These are phyloP conservation scores for Pythium oligandrum DNA, from an alignment of 352 stramenopile genomes.

Conservation along the genomic window DNA sequence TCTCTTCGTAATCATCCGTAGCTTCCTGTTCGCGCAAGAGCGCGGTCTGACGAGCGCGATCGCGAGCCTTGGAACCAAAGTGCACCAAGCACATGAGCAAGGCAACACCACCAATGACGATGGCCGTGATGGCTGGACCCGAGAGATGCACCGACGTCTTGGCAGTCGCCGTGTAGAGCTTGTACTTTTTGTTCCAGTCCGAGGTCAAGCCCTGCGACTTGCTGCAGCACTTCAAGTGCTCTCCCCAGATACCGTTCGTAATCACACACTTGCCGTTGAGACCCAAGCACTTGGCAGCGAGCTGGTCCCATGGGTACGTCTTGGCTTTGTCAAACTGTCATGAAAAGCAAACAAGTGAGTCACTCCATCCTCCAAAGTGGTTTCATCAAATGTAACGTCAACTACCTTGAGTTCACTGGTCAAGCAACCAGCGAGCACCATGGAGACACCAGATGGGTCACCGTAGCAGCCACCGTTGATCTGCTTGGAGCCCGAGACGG, in stretches of 20 bases:
- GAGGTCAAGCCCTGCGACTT: slow-evolving; percentile 39
- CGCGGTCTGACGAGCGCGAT: slow-evolving; percentile 75
- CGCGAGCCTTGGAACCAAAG: slow-evolving; percentile 77
- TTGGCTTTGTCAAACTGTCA: slow-evolving; percentile 69
- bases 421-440: slow-evolving; percentile 81
- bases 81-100: slow-evolving; percentile 80
- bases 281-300: slow-evolving; percentile 75
- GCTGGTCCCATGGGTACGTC: slow-evolving; percentile 77
- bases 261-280: slow-evolving; percentile 74
- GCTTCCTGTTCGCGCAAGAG: slow-evolving; percentile 86
- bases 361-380: too few relatives aligned
- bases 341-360: neutral
- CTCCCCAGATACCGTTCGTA: slow-evolving; percentile 81
- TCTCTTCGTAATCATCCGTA: slow-evolving; percentile 88
- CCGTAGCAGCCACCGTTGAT: slow-evolving; percentile 86
- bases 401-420: slow-evolving; percentile 52
- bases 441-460: slow-evolving; percentile 38
- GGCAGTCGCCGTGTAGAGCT: slow-evolving; percentile 55
- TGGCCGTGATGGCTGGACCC: slow-evolving; percentile 64
- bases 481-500: slow-evolving; percentile 71
- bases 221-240: slow-evolving; percentile 82
- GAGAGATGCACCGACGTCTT: slow-evolving; percentile 51
- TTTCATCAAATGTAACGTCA: too few relatives aligned
- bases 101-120: slow-evolving; percentile 80
- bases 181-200: slow-evolving; percentile 70